These are phyloP conservation scores for Aspergillus bombycis DNA, from an alignment of 2,329 filamentous ascomycete species.

Conservation along the genomic window DNA sequence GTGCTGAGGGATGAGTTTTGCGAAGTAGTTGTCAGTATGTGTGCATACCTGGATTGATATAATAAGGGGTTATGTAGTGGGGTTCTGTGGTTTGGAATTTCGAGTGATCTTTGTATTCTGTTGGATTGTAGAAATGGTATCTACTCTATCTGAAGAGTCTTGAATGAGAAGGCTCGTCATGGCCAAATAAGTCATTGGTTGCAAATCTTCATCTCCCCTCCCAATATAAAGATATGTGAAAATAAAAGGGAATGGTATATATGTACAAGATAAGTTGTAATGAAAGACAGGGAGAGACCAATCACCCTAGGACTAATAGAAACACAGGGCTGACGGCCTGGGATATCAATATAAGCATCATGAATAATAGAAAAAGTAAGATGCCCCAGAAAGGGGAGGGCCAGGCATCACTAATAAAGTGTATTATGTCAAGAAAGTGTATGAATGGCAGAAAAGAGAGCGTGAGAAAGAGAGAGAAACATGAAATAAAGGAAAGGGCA, in stretches of 20 bases:
- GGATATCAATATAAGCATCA: slow-evolving; percentile 12
- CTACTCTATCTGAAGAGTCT: not conserved
- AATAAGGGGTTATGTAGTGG: not conserved
- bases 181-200: not conserved
- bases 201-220: not conserved
- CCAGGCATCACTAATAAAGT: not conserved
- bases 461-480: not conserved
- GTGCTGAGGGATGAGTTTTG: not conserved
- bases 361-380: not conserved
- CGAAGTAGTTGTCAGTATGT: not conserved
- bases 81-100: not conserved
- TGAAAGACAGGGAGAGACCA: not conserved
- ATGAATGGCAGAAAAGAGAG: not conserved
- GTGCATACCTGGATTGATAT: not conserved
- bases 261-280: slow-evolving; percentile 1
- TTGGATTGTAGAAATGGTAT: not conserved
- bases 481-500: not conserved
- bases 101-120: not conserved
- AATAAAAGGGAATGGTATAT: not conserved
- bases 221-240: not conserved
- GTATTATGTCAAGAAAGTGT: not conserved
- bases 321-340: slow-evolving; percentile 1
- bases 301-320: not conserved
- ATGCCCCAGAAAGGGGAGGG: not conserved
- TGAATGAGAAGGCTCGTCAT: not conserved